Conservation (phyloP, 306 rosid genomes). For the Macrotyloma uniflorum region DNA sequence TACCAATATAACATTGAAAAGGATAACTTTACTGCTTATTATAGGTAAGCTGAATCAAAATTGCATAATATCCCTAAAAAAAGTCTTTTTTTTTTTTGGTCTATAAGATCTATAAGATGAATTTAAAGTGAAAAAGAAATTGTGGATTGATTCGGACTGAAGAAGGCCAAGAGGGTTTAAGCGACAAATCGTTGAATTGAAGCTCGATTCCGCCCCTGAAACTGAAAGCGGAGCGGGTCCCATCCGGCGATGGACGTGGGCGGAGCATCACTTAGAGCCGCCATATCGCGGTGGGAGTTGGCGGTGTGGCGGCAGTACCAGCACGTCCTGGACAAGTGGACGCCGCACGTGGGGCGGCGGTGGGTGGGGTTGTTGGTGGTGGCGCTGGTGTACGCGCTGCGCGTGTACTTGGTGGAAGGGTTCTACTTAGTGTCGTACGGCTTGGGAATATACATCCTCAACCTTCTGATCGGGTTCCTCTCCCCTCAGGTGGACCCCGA, state of each 20-base stretch:
- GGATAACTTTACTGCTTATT: too few relatives aligned
- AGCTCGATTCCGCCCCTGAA: background rate
- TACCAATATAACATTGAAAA: too few relatives aligned
- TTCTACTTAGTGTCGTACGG: conserved; percentile 94
- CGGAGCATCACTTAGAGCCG: conserved; percentile 48
- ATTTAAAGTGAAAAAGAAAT: background rate
- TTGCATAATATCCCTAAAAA: too few relatives aligned
- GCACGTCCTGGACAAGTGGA: conserved; percentile 75
- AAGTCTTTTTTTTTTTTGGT: too few relatives aligned
- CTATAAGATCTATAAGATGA: background rate
- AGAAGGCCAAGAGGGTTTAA: background rate
- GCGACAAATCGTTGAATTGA: background rate
- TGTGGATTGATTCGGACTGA: background rate
- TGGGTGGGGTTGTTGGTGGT: conserved; percentile 64
- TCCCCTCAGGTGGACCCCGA: conserved; percentile 99
- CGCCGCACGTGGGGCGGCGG: conserved; percentile 71
- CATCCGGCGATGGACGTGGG: conserved; percentile 55
- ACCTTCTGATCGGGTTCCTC: conserved; percentile 85
- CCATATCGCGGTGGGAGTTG: conserved; percentile 66
- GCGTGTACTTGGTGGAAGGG: conserved; percentile 80
- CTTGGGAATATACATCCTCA: conserved; percentile 85
- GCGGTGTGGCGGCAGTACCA: conserved; percentile 61
- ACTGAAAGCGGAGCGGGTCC: conserved; percentile 18
- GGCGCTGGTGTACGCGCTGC: conserved; percentile 63
- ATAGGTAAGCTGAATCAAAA: too few relatives aligned